phyloP scores from a whole-genome alignment of 2,329 filamentous ascomycete species.

The Meredithiella fracta region DNA sequence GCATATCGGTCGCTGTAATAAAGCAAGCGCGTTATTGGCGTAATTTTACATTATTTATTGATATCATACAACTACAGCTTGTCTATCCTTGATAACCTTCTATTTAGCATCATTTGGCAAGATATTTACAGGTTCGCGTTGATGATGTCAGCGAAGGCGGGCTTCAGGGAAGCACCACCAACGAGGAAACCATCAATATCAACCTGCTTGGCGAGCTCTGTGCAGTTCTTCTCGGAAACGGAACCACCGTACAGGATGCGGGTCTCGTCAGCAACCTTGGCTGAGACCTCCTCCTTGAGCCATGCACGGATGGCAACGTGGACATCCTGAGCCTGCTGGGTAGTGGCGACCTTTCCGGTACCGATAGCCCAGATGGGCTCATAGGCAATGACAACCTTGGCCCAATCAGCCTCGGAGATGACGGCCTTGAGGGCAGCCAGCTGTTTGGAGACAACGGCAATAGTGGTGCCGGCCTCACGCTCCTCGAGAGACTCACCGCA shows the following conservation, averaged over 20 bases:
- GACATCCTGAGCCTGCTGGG: constrained; percentile 82
- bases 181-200: constrained; percentile 98
- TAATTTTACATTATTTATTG: constrained; percentile 10
- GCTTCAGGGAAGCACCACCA: constrained; percentile 91
- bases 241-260: constrained; percentile 93
- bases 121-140: constrained; percentile 35
- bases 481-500: constrained; percentile 91
- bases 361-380: constrained; percentile 97
- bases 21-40: neutral
- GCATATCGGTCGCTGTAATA: neutral
- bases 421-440: constrained; percentile 64
- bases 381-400: constrained; percentile 89
- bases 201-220: constrained; percentile 73
- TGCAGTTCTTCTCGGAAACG: constrained; percentile 97
- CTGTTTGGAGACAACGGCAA: constrained; percentile 72
- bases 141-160: constrained; percentile 56
- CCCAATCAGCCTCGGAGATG: constrained; percentile 57
- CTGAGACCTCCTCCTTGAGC: constrained; percentile 62
- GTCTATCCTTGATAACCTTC: constrained; percentile 7
- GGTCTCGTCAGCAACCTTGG: constrained; percentile 65
- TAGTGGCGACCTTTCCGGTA: constrained; percentile 83
- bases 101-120: neutral
- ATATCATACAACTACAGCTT: neutral
- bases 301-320: constrained; percentile 83
- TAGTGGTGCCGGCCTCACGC: constrained; percentile 71